These are phyloP conservation scores for Mycena olivaceomarginata DNA, from an alignment of 768 basidiomycete genomes.

Conservation along the genomic window DNA sequence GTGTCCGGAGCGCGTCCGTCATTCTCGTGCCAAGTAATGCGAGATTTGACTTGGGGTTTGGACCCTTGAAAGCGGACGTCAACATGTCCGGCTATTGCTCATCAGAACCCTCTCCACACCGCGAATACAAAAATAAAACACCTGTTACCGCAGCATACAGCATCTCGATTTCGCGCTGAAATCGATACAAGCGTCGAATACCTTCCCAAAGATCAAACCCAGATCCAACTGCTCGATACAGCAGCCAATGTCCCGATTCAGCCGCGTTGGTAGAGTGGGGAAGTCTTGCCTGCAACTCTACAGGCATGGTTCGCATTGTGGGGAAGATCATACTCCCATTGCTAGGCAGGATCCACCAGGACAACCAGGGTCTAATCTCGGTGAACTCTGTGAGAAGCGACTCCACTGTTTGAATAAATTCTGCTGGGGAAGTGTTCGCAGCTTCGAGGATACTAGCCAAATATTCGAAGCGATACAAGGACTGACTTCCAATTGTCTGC, in stretches of 20 bases:
- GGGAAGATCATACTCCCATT: too few relatives aligned
- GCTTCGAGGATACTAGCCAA: too few relatives aligned
- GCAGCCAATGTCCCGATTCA: conserved; percentile 16
- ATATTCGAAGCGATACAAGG: too few relatives aligned
- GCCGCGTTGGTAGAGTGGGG: not conserved
- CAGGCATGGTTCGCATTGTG: too few relatives aligned
- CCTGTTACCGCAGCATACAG: conserved; percentile 12
- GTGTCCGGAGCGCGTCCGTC: conserved; percentile 27
- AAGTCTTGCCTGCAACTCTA: too few relatives aligned
- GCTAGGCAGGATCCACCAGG: too few relatives aligned
- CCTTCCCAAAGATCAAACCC: conserved; percentile 9
- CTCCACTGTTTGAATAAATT: too few relatives aligned
- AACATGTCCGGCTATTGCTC: conserved; percentile 6
- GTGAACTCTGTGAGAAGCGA: too few relatives aligned
- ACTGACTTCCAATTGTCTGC: too few relatives aligned
- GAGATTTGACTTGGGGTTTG: not conserved
- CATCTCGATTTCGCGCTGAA: conserved; percentile 23
- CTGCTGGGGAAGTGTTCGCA: not conserved
- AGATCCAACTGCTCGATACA: not conserved
- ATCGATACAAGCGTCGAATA: not conserved
- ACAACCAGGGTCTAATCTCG: too few relatives aligned
- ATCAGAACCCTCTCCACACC: too few relatives aligned
- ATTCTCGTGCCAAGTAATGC: conserved; percentile 6
- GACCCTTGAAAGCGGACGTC: conserved; percentile 16
- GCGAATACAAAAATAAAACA: not conserved